Conservation (phyloP, 148 eudicot species). For the Selenicereus undatus region DNA sequence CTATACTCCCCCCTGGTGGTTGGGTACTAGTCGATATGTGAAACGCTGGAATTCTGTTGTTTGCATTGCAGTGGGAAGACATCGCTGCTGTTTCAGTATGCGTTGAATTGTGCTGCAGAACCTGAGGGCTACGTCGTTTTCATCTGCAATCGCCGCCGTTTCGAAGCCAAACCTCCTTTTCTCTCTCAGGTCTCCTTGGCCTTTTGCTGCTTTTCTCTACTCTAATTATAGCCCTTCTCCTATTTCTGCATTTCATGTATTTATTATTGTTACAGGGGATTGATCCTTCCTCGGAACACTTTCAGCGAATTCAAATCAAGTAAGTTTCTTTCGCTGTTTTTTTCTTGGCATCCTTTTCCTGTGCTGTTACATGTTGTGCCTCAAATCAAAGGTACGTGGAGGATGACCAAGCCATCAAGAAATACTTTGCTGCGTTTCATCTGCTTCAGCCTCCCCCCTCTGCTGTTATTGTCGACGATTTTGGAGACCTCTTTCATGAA, state of each 20-base stretch:
- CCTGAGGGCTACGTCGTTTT: conserved; percentile 46
- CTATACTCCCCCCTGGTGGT: no score
- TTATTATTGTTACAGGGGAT: conserved; percentile 38
- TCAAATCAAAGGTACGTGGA: conserved; percentile 56
- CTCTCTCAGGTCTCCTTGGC: conserved; percentile 51
- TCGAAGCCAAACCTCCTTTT: conserved; percentile 55
- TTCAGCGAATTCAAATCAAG: conserved; percentile 68
- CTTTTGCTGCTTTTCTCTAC: background rate
- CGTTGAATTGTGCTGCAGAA: conserved; percentile 40
- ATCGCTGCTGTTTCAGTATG: conserved; percentile 74
- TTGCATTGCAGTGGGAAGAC: conserved; percentile 69
- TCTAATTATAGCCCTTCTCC: no score
- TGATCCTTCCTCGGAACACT: conserved; percentile 49
- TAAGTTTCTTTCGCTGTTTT: conserved; percentile 21
- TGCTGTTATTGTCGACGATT: conserved; percentile 67
- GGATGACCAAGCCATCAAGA: conserved; percentile 63
- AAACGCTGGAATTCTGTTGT: background rate
- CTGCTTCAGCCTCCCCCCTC: conserved; percentile 48
- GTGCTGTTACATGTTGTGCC: background rate
- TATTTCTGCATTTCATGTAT: no score
- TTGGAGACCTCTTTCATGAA: conserved; percentile 56
- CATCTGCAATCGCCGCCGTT: conserved; percentile 51
- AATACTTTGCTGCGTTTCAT: conserved; percentile 78
- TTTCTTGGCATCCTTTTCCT: background rate
- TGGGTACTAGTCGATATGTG: background rate